These are phyloP conservation scores for Gardenia jasminoides DNA, from an alignment of 257 asterid species.

Conservation along the genomic window DNA sequence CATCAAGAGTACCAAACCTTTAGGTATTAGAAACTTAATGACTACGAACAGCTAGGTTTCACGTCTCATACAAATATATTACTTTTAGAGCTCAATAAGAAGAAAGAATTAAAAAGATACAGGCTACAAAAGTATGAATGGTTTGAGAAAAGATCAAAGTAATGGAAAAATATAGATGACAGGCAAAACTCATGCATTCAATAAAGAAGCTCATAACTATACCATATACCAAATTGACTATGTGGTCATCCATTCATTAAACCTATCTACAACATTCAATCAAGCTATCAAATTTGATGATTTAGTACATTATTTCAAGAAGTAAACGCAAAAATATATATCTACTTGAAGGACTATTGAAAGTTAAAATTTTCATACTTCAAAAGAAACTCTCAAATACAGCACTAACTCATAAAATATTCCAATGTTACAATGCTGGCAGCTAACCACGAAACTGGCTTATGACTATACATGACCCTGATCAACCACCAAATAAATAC, in stretches of 20 bases:
- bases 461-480: no score
- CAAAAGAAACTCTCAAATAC: neutral
- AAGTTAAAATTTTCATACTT: no score
- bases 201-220: no score
- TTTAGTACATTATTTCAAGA: no score
- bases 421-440: neutral
- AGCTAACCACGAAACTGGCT: neutral
- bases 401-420: neutral
- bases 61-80: neutral
- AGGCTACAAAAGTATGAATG: neutral
- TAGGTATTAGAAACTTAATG: neutral
- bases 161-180: no score
- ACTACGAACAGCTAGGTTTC: neutral
- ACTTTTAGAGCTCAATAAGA: neutral
- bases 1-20: neutral
- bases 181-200: no score
- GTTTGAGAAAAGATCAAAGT: neutral
- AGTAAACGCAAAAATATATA: neutral
- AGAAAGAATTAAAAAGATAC: neutral
- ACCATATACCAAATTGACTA: no score
- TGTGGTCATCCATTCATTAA: no score
- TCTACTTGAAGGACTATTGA: neutral
- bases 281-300: neutral
- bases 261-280: neutral
- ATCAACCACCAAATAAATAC: no score